Base-by-base conservation (phyloP, 2,329 filamentous ascomycete species). In the Colletotrichum plurivorum region DNA sequence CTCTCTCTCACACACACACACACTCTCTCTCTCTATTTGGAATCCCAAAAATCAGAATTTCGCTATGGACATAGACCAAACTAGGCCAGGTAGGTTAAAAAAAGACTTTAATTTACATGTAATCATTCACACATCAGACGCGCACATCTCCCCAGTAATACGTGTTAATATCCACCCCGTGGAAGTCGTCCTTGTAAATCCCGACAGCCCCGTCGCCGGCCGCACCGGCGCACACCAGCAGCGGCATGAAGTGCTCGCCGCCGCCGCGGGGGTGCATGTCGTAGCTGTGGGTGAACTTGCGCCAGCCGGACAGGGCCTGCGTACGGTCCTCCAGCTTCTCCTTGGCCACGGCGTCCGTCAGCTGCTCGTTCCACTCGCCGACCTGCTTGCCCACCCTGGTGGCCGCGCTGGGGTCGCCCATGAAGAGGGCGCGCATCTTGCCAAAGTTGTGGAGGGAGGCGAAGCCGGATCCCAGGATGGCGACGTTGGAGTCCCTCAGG, bases 391-490 rank as follows among this genome's bases (percentile, higher is more conserved):
- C 43, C 7, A 72, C n/a, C 48, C 68, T 73, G 61, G 83, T 75
- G 31, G 72, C 67, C 1, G 73, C 73, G 6, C 64, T 41, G 3
- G 71, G 55, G 4, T 76, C 73, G 16, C 73, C 72, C 54, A 59
- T 66, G 25, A 75, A 73, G 27, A 84, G 72, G 51, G 72, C 63
- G 31, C 84, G 81, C 83, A 89, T 84, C 36, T 81, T 73, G 25
- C 80, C 76, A 9, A 89, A 73, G 74, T 89, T 89, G 75, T 90
- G 88, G 64, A 89, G 81, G 3, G 84, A 86, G 1, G 88, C 87
- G 72, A 89, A 89, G 25, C 88, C 88, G 0, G 86, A 89, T n/a
- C 88, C 88, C 48, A 90, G 73, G 63, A 90, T 82, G 72, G 88
- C 88, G n/a, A 90, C 79, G 76, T 87, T 87, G 31, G 82, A 78